Evolutionary conservation across 2,329 filamentous ascomycete genomes (phyloP).

Genomic region (Fusarium dimerum): DNA sequence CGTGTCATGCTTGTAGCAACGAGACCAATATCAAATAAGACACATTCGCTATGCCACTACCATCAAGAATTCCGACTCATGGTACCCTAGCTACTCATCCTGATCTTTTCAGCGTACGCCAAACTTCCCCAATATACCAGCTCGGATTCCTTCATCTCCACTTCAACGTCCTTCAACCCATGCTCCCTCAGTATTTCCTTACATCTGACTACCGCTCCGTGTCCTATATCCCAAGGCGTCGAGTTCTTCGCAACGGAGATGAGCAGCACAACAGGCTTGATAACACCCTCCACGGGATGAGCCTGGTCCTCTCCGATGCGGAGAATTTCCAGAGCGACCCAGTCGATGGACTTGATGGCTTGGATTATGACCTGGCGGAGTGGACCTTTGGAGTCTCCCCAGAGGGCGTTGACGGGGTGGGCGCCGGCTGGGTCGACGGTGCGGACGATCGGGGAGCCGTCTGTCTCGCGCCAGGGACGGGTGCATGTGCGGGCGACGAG

Average conservation of each 20-base stretch:
- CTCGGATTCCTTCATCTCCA: slow-evolving; percentile 38
- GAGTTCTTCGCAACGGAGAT: not conserved
- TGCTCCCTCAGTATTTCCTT: not conserved
- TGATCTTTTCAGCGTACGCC: too few relatives aligned
- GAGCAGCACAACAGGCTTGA: slow-evolving; percentile 1
- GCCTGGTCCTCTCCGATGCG: not conserved
- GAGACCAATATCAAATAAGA: too few relatives aligned
- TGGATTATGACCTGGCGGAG: not conserved
- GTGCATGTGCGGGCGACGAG: not conserved
- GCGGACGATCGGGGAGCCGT: not conserved
- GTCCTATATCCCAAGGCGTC: not conserved
- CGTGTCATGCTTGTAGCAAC: too few relatives aligned
- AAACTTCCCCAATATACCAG: slow-evolving; percentile 34
- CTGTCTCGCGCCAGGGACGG: not conserved
- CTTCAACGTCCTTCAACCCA: not conserved
- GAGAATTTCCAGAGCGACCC: slow-evolving; percentile 1
- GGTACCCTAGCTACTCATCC: too few relatives aligned
- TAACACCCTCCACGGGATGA: not conserved
- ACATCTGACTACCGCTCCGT: not conserved
- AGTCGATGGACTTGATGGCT: not conserved
- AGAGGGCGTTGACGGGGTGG: not conserved
- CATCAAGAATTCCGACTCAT: too few relatives aligned
- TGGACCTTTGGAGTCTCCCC: not conserved
- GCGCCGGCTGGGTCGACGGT: not conserved
- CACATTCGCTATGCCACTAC: too few relatives aligned